These are phyloP conservation scores for Penicillium arizonense DNA, from an alignment of 495 filamentous ascomycete species.

Conservation along the genomic window DNA sequence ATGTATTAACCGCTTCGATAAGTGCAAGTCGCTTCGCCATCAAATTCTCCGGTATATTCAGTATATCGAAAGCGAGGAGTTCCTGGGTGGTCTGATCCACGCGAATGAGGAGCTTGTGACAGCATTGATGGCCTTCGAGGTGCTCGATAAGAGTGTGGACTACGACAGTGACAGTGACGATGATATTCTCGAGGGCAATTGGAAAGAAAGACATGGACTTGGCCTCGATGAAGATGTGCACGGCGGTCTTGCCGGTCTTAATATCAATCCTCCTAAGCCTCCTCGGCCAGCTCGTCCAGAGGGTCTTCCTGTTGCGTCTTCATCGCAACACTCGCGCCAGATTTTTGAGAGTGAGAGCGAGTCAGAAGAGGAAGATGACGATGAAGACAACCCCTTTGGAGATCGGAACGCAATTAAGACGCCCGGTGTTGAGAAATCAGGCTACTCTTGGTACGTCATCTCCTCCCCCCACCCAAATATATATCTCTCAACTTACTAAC, in stretches of 20 bases:
- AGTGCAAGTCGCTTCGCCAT: slow-evolving; percentile 78
- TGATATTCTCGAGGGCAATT: slow-evolving; percentile 37
- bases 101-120: slow-evolving; percentile 84
- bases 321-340: slow-evolving; percentile 23
- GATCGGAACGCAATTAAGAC: slow-evolving; percentile 72
- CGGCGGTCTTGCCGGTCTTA: slow-evolving; percentile 40
- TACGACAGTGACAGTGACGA: slow-evolving; percentile 93
- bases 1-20: slow-evolving; percentile 75
- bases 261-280: slow-evolving; percentile 42
- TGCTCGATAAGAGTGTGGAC: slow-evolving; percentile 91
- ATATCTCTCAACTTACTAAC: background rate
- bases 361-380: slow-evolving; percentile 52
- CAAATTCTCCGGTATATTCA: slow-evolving; percentile 89
- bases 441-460: slow-evolving; percentile 51
- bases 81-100: slow-evolving; percentile 75
- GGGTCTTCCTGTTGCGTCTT: slow-evolving; percentile 29
- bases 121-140: slow-evolving; percentile 93
- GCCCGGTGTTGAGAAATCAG: slow-evolving; percentile 50
- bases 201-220: slow-evolving; percentile 26
- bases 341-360: slow-evolving; percentile 39
- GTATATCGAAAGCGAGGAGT: slow-evolving; percentile 77
- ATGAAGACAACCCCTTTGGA: slow-evolving; percentile 76
- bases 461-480: background rate
- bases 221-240: slow-evolving; percentile 28
- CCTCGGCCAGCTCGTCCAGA: slow-evolving; percentile 35